Evolutionary conservation across 768 basidiomycete genomes (phyloP), one percentile per base, ranked within the genome.

Genomic region (Pluteus cervinus): DNA sequence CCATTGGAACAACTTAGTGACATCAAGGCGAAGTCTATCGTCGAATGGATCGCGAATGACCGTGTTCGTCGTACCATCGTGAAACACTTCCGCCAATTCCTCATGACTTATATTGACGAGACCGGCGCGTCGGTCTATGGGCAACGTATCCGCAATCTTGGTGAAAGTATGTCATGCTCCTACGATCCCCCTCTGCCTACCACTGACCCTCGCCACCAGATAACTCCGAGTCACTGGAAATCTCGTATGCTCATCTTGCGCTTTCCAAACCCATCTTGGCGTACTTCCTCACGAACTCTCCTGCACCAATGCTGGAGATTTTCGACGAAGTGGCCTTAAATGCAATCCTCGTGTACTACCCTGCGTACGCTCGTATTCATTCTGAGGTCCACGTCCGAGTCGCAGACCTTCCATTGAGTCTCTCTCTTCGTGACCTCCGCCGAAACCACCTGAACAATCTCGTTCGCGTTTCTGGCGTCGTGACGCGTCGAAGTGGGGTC

Each of bases 351-450:
- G 82, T 97, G 39, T 96, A 89, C 61, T 99, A 93, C 59, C 92
- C 96, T 5, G 75, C 83, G 17, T 99, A 99, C 66, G 86, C 89
- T 49, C 90, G 91, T 26, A 99, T 99, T 49, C 96, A 98, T 57
- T 84, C 88, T 11, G 96, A 99, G 57, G 87, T 99, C 24, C 96
- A 99, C 62, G 93, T 97, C 49, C 86, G 96, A 40, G 88, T 98
- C 51, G 82, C 90, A 37, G 90, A 98, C 55, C 76, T 98, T 36
- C 96, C 96, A 1, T 75, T 92, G 12, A 78, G 81, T 43, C 81
- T 82, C 16, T 89, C 96, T 5, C 75, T 99, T 24, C 88, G 96
- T 35, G 94, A 98, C 53, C 79, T 99, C 24, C 84, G 96, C 18
- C 83, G 96, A 33, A 73, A 78, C 26, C 85, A 98, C 54, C 73